Percentiles rank a stretch among this genome's conserved stretches.
These are phyloP conservation scores for Malus hybrid DNA, from an alignment of 331 rosid genomes.

Conservation along the genomic window DNA sequence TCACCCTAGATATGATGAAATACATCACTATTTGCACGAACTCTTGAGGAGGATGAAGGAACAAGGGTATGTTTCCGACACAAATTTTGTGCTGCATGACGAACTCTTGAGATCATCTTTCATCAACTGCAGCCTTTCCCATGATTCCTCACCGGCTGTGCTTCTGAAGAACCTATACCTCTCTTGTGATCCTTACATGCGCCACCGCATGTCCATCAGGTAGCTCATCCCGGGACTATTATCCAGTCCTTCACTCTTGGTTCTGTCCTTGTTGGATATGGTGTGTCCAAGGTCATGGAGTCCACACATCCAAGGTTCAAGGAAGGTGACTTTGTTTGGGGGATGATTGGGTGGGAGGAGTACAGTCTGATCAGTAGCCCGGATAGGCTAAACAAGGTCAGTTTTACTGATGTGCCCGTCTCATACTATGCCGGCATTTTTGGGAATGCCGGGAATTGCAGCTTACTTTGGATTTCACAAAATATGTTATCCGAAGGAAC, in stretches of 20 bases:
- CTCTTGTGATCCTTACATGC: constrained; percentile 33
- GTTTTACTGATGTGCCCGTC: not conserved
- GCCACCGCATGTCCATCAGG: not conserved
- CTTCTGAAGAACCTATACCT: constrained; percentile 23
- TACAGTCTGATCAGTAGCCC: not conserved
- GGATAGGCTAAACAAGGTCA: not conserved
- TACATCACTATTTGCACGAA: constrained; percentile 40
- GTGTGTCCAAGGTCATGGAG: constrained; percentile 8
- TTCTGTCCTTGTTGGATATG: constrained; percentile 12
- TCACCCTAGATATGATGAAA: constrained; percentile 51
- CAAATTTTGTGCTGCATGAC: constrained; percentile 57
- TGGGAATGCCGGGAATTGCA: constrained; percentile 11
- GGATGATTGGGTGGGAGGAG: constrained; percentile 10
- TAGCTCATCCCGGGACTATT: not conserved
- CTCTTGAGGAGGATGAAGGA: constrained; percentile 52
- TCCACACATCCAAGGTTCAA: constrained; percentile 1
- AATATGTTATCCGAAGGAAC: constrained; percentile 30
- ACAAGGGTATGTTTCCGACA: constrained; percentile 62
- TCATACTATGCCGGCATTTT: not conserved
- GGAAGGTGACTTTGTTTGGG: constrained; percentile 5
- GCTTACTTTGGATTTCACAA: constrained; percentile 43
- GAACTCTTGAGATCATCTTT: not conserved
- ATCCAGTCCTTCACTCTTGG: constrained; percentile 13
- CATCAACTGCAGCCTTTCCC: not conserved
- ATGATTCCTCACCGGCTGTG: not conserved